Evolutionary conservation across 805 yeast genomes (phyloP), one percentile per base, ranked within the genome.

Genomic region (Lipomyces chichibuensis): DNA sequence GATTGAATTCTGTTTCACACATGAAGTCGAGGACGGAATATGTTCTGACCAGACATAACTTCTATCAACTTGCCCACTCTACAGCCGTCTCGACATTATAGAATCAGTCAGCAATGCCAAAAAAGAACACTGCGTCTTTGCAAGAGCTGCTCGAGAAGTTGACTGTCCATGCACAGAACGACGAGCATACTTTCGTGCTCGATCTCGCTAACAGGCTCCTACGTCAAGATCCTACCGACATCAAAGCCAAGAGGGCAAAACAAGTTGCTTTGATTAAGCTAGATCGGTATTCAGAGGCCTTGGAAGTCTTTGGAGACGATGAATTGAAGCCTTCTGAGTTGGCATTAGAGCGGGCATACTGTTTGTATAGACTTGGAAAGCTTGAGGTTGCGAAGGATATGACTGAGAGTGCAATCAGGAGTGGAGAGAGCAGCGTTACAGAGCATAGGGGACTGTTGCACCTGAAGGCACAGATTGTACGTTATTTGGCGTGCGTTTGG

Each of bases 251-350:
- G 54, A 77, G 74, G 57, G 77, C 80, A 49, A 84, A 87, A 74
- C 75, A 88, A 46, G 84, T 85, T 13, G 85, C 91, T 3, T 79
- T 87, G 74, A 86, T 87, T 75, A 85, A 86, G 72, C 76, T 84
- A 65, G 92, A 88, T 74, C 80, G 80, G 68, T 88, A 85, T 76
- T 75, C 74, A 53, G 77, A 79, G 59, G 91, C 90, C 0, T 71
- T 77, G 23, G 78, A 81, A 63, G 71, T 84, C 49, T 72, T 86
- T 59, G 73, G 77, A n/a, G 76, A 80, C 52, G 57, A 74, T 49
- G 32, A 52, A 0, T 64, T 29, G 23, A 32, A 53, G 9, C 55
- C 29, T 3, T 56, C 63, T 33, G 59, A 60, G 43, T 51, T 62
- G 51, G 69, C 73, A 6, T 74, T 84, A 60, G 90, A 86, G 73